Evolutionary conservation across 805 yeast genomes (phyloP).

Genomic region (Candida stauntonica): DNA sequence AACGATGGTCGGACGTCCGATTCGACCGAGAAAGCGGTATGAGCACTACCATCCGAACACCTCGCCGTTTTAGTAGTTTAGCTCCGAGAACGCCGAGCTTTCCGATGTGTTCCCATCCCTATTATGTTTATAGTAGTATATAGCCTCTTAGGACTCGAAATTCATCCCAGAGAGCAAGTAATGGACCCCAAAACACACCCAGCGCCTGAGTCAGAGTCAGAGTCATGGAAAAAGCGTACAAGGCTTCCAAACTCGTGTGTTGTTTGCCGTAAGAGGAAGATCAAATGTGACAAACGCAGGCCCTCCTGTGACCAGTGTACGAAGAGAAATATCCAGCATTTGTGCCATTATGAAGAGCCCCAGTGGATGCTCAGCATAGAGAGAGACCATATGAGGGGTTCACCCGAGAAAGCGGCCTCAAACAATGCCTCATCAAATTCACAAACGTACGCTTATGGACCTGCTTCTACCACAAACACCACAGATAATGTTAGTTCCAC

Average conservation of each 20-base stretch:
- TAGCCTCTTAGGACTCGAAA: too few relatives aligned
- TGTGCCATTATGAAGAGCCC: slow-evolving; percentile 10
- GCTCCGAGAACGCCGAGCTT: not conserved
- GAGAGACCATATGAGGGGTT: not conserved
- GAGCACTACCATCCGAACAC: too few relatives aligned
- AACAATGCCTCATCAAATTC: too few relatives aligned
- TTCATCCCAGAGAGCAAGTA: too few relatives aligned
- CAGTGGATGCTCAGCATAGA: slow-evolving; percentile 7
- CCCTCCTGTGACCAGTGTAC: slow-evolving; percentile 53
- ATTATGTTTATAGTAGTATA: too few relatives aligned
- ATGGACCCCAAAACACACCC: too few relatives aligned
- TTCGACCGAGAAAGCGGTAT: not conserved
- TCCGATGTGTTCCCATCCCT: too few relatives aligned
- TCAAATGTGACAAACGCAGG: slow-evolving; percentile 41
- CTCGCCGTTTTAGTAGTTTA: not conserved
- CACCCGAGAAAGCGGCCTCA: not conserved
- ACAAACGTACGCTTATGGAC: too few relatives aligned
- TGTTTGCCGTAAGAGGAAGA: slow-evolving; percentile 45
- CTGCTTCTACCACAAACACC: too few relatives aligned
- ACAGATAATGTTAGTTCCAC: too few relatives aligned
- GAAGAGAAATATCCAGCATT: slow-evolving; percentile 44
- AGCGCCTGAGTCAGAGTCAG: not conserved
- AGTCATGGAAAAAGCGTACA: slow-evolving; percentile 4
- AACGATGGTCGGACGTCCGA: not conserved
- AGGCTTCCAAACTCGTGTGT: slow-evolving; percentile 43